Evolutionary conservation across 768 basidiomycete genomes (phyloP).

Genomic region (Lentinula detonsa): DNA sequence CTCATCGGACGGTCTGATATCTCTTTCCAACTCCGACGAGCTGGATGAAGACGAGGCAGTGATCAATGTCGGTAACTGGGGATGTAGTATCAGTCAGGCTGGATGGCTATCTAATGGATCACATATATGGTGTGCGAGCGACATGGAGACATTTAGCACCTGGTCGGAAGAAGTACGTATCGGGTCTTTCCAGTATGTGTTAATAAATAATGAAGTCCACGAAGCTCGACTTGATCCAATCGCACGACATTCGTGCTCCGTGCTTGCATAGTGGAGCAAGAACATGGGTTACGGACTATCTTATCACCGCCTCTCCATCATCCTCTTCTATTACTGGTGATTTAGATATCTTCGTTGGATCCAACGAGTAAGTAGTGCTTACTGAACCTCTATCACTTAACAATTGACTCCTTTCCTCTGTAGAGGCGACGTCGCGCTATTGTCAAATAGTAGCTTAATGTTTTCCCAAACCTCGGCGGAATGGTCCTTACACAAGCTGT

Average conservation of each 20-base stretch:
- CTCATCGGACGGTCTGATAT: slow-evolving; percentile 80
- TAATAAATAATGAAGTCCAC: neutral
- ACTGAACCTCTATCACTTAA: neutral
- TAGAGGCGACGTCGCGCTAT: slow-evolving; percentile 55
- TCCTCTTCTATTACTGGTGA: slow-evolving; percentile 22
- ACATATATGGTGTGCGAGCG: slow-evolving; percentile 78
- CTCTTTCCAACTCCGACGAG: slow-evolving; percentile 65
- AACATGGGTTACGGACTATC: slow-evolving; percentile 78
- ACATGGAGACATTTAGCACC: slow-evolving; percentile 90
- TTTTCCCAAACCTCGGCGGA: slow-evolving; percentile 22
- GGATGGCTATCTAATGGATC: slow-evolving; percentile 47
- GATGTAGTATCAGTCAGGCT: slow-evolving; percentile 71
- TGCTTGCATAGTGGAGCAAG: slow-evolving; percentile 49
- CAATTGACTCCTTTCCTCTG: neutral
- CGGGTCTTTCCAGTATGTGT: neutral
- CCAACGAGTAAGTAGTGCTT: slow-evolving; percentile 54
- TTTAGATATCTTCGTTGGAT: slow-evolving; percentile 60
- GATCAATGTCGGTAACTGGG: slow-evolving; percentile 79
- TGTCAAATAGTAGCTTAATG: slow-evolving; percentile 38
- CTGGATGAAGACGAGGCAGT: slow-evolving; percentile 86
- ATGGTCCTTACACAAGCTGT: slow-evolving; percentile 46
- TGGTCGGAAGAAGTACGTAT: slow-evolving; percentile 67
- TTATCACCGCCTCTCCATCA: slow-evolving; percentile 41
- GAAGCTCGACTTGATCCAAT: slow-evolving; percentile 55
- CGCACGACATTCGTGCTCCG: slow-evolving; percentile 58